Evolutionary conservation across 768 basidiomycete species (phyloP), one percentile per base, ranked within the genome.

Genomic region (Leccinum broughii): DNA sequence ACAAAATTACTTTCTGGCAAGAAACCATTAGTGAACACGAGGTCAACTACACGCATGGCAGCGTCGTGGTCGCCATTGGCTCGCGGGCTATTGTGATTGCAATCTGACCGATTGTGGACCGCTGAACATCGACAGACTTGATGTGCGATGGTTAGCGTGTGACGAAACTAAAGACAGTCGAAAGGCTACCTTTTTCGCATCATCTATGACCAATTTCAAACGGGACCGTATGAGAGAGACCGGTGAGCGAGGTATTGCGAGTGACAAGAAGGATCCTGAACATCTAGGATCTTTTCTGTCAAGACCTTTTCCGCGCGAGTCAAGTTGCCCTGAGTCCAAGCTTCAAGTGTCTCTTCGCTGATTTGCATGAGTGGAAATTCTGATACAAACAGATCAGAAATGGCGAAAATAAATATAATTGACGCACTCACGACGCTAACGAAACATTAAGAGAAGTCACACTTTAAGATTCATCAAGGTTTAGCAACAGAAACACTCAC

Each of bases 191-290:
- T 39, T 14, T 50, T 39, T 56, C 0, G 57, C 62, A 26, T 64
- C 63, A 2, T 57, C 56, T 6, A 60, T 30, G 11, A 54, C 62
- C 15, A 22, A 39, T 3, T 35, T 26, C 11, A 24, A 15, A 8
- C 48, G 62, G 0, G 9, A n/a, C 4, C 60, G 46, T 9, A 54
- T 6, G 5, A 63, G 15, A 2, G 60, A 20, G 24, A 26, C 0
- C 52, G 62, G 3, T 50, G 30, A 15, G 62, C 60, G 1, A 62
- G 62, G 7, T 35, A 20, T 1, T 14, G 32, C 11, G 63, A 34
- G 8, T 14, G 53, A n/a, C 32, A 30, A 30, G n/a, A 37, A 26
- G 22, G 17, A 22, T 26, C 20, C 2, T 26, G 37, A 0, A 30
- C 7, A 4, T 14, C 26, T 6, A 5, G 0, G 8, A 62, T 48